Evolutionary conservation across 1,284 basidiomycete species (phyloP).

Genomic region (Rhodotorula sp.): DNA sequence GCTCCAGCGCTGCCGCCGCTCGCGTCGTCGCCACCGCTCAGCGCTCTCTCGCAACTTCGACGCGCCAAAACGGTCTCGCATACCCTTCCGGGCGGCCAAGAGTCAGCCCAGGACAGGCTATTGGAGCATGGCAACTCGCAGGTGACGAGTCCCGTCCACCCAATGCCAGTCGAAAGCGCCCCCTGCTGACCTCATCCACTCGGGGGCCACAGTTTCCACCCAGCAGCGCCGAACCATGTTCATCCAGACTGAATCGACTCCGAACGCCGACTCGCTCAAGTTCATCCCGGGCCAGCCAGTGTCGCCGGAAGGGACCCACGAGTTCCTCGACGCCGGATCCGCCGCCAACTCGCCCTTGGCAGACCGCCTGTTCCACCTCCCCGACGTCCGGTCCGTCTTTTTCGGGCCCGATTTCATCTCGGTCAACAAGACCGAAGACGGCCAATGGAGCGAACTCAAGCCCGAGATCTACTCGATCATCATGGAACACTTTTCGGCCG

Average conservation of each 20-base stretch:
- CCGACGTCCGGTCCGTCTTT: slow-evolving; percentile 85
- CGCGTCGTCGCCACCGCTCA: background rate
- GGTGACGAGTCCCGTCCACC: background rate
- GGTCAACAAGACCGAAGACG: slow-evolving; percentile 85
- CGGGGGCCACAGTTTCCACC: background rate
- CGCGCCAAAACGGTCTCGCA: background rate
- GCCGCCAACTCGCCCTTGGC: slow-evolving; percentile 86
- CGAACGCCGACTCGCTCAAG: slow-evolving; percentile 96
- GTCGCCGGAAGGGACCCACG: slow-evolving; percentile 78
- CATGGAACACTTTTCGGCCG: slow-evolving; percentile 97
- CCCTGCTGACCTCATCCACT: slow-evolving; percentile 10
- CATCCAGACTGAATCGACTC: slow-evolving; percentile 95
- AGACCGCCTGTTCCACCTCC: slow-evolving; percentile 86
- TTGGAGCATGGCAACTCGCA: slow-evolving; percentile 2
- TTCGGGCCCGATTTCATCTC: slow-evolving; percentile 99
- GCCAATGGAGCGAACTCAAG: slow-evolving; percentile 85
- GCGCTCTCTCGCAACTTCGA: background rate
- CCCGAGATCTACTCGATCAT: slow-evolving; percentile 97
- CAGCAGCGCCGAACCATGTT: slow-evolving; percentile 59
- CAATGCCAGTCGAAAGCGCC: background rate
- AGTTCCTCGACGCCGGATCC: slow-evolving; percentile 86
- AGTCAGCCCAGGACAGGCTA: fast-evolving
- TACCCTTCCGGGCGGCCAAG: background rate
- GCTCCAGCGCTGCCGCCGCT: background rate
- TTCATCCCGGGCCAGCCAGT: slow-evolving; percentile 92